Evolutionary conservation across 164 flowering plant genomes (phyloP).

Genomic region (Stephania cephalantha): DNA sequence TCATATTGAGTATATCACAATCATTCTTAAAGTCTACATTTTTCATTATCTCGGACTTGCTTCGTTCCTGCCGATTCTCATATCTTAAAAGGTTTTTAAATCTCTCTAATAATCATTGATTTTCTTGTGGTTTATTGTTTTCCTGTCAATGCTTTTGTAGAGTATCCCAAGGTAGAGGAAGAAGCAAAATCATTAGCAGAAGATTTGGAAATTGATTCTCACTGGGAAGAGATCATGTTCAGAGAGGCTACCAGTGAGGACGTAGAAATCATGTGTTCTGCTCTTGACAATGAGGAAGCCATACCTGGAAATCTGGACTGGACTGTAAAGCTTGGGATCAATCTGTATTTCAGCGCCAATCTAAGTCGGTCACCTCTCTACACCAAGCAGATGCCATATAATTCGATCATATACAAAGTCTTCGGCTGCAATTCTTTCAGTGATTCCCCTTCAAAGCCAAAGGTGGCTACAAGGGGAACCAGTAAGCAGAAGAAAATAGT

Average conservation of each 20-base stretch:
- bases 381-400: slow-evolving; percentile 94
- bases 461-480: slow-evolving; percentile 30
- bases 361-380: slow-evolving; percentile 91
- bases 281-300: slow-evolving; percentile 67
- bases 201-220: slow-evolving; percentile 49
- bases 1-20: not conserved
- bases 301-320: slow-evolving; percentile 77
- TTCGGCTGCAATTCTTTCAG: slow-evolving; percentile 62
- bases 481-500: slow-evolving; percentile 57
- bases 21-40: not conserved
- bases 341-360: slow-evolving; percentile 76
- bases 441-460: slow-evolving; percentile 28
- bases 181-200: slow-evolving; percentile 69
- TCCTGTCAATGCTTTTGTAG: slow-evolving; percentile 32
- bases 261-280: slow-evolving; percentile 47
- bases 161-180: slow-evolving; percentile 71
- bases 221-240: slow-evolving; percentile 65
- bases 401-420: slow-evolving; percentile 67
- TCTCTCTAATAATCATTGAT: not conserved
- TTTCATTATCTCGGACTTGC: not conserved
- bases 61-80: not conserved
- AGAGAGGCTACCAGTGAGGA: slow-evolving; percentile 58
- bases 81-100: not conserved
- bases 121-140: not conserved
- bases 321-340: slow-evolving; percentile 90